phyloP scores from a whole-genome alignment of 2,329 filamentous ascomycete genomes.

The Stagonosporopsis cucurbitacearum region DNA sequence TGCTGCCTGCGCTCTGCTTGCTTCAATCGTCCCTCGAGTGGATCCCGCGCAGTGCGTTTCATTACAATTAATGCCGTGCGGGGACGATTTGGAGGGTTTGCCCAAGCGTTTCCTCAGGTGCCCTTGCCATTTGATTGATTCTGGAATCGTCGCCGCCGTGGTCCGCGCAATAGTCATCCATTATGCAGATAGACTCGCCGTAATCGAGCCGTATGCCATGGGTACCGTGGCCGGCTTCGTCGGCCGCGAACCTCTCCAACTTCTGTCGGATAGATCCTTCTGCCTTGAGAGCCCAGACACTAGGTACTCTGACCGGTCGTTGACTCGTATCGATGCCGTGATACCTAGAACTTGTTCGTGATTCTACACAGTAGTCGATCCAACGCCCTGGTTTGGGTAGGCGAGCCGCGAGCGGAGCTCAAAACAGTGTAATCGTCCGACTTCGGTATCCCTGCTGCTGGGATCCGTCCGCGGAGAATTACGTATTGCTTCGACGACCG shows the following conservation, averaged over 20 bases:
- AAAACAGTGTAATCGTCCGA: conserved; percentile 11
- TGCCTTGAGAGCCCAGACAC: not conserved
- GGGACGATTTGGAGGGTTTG: conserved; percentile 14
- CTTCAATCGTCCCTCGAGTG: conserved; percentile 13
- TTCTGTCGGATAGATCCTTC: not conserved
- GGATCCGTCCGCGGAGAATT: conserved; percentile 15
- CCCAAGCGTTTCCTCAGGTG: conserved; percentile 4
- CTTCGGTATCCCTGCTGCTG: conserved; percentile 11
- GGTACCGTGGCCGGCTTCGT: conserved; percentile 8
- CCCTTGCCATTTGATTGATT: conserved; percentile 6
- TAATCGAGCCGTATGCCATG: conserved; percentile 2
- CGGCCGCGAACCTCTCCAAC: not conserved
- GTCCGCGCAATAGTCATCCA: not conserved
- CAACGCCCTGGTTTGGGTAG: conserved; percentile 10
- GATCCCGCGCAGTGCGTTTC: conserved; percentile 17
- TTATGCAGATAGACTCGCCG: conserved; percentile 3
- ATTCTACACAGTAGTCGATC: conserved; percentile 1
- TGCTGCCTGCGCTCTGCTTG: conserved; percentile 6
- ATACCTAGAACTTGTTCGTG: not conserved
- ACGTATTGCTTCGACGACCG: conserved; percentile 7
- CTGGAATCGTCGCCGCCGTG: not conserved
- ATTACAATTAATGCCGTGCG: conserved; percentile 20
- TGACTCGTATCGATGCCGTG: not conserved
- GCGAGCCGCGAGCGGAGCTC: conserved; percentile 11
- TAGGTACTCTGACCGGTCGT: conserved; percentile 9